These are phyloP conservation scores for Boeremia exigua DNA, from an alignment of 2,329 filamentous ascomycete species.

Conservation along the genomic window DNA sequence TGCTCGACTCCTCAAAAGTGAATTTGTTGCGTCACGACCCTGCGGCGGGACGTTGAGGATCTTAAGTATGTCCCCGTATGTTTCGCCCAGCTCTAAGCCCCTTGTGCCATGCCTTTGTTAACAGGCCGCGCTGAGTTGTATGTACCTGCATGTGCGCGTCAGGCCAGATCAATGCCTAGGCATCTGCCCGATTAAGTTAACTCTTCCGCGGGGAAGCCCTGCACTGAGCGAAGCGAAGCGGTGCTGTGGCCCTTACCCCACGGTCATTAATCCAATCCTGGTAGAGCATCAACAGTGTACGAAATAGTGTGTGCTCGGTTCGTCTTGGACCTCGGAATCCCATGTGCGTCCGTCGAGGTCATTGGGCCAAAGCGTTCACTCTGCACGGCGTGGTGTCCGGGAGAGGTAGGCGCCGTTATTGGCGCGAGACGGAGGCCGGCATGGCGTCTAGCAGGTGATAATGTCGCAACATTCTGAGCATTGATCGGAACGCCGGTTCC, in stretches of 20 bases:
- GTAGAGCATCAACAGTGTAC: slow-evolving; percentile 1
- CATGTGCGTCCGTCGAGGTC: slow-evolving; percentile 1
- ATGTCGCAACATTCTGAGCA: no score
- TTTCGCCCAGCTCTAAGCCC: slow-evolving; percentile 19
- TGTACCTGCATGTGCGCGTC: slow-evolving; percentile 23
- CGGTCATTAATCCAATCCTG: slow-evolving; percentile 7
- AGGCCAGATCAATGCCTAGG: slow-evolving; percentile 25
- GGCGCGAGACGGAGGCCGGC: not conserved
- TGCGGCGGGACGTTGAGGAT: not conserved
- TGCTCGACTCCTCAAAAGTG: not conserved
- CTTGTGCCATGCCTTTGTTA: slow-evolving; percentile 19
- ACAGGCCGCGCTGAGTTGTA: slow-evolving; percentile 18
- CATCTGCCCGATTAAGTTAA: slow-evolving; percentile 22
- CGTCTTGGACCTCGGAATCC: slow-evolving; percentile 15
- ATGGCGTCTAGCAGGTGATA: slow-evolving; percentile 4
- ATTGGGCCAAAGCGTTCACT: slow-evolving; percentile 5
- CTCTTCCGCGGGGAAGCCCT: slow-evolving; percentile 24
- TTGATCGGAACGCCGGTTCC: no score
- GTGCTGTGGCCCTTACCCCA: not conserved
- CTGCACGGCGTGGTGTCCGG: not conserved
- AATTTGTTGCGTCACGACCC: not conserved
- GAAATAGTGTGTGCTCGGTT: not conserved
- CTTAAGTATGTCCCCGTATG: slow-evolving; percentile 17
- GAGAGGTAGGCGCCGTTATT: slow-evolving; percentile 9
- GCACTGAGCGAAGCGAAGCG: slow-evolving; percentile 1